Evolutionary conservation across 371 early-diverging fungal species (phyloP).

Genomic region (Zancudomyces culisetae): DNA sequence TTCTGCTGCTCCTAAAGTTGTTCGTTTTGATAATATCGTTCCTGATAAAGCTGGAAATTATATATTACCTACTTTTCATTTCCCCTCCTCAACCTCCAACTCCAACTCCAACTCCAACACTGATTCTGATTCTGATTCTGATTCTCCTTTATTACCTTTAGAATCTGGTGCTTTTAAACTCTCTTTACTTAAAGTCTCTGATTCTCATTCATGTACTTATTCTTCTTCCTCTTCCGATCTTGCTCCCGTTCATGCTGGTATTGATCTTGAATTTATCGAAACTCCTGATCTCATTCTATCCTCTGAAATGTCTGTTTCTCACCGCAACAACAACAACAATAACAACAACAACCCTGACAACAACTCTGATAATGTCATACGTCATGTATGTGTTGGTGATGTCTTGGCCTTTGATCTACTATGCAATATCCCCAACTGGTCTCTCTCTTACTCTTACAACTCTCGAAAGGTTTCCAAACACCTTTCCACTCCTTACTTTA

Average conservation of each 20-base stretch:
- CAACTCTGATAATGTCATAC: too few species aligned
- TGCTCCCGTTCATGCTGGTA: constrained; percentile 14
- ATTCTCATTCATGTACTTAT: constrained; percentile 12
- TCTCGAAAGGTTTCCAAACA: neutral
- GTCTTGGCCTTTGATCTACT: constrained; percentile 21
- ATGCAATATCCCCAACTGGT: constrained; percentile 19
- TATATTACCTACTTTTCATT: too few species aligned
- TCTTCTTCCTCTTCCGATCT: constrained; percentile 4
- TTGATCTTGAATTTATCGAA: constrained; percentile 25
- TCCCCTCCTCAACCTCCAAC: too few species aligned
- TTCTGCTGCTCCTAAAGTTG: too few species aligned
- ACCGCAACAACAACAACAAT: neutral
- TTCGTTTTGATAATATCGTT: too few species aligned
- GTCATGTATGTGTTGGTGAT: constrained; percentile 21
- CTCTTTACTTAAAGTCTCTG: constrained; percentile 15
- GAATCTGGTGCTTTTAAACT: constrained; percentile 19
- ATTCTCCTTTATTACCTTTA: too few species aligned
- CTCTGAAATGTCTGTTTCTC: neutral
- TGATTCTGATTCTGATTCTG: too few species aligned
- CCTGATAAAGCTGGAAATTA: too few species aligned
- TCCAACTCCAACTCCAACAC: too few species aligned
- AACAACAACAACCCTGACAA: neutral
- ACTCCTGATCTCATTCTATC: constrained; percentile 15
- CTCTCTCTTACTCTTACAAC: constrained; percentile 19
- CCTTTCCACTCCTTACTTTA: constrained; percentile 6